phyloP scores from a whole-genome alignment of 2,329 filamentous ascomycete genomes.

The Botrytis pseudocinerea region DNA sequence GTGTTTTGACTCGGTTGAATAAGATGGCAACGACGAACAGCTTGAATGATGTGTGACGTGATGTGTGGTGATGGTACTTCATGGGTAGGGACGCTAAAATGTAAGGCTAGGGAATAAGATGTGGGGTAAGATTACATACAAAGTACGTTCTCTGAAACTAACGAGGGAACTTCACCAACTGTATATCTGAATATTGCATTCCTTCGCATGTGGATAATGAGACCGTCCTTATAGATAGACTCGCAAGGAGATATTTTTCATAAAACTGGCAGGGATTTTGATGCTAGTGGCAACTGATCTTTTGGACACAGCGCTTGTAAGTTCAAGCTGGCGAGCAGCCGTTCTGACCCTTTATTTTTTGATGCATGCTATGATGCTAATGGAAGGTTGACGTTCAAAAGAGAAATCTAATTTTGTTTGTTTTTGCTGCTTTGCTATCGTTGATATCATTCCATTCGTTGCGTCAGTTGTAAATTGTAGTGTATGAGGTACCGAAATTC shows the following conservation, averaged over 20 bases:
- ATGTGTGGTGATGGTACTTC: background rate
- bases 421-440: background rate
- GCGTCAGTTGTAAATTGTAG: background rate
- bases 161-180: background rate
- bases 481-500: background rate
- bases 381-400: background rate
- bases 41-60: background rate
- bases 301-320: background rate
- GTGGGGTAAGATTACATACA: background rate
- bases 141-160: too few relatives aligned
- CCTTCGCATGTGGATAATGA: background rate
- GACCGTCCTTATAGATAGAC: background rate
- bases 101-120: background rate
- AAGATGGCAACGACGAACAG: background rate
- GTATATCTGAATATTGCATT: background rate
- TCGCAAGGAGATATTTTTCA: background rate
- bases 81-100: slow-evolving; percentile 1
- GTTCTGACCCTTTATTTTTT: background rate
- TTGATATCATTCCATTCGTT: background rate
- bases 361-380: background rate
- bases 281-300: background rate
- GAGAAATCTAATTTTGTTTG: background rate
- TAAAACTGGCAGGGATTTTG: background rate
- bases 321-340: background rate
- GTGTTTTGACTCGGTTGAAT: background rate